Evolutionary conservation across 768 basidiomycete genomes (phyloP), one percentile per base, ranked within the genome.

Genomic region (Crassisporium funariophilum): DNA sequence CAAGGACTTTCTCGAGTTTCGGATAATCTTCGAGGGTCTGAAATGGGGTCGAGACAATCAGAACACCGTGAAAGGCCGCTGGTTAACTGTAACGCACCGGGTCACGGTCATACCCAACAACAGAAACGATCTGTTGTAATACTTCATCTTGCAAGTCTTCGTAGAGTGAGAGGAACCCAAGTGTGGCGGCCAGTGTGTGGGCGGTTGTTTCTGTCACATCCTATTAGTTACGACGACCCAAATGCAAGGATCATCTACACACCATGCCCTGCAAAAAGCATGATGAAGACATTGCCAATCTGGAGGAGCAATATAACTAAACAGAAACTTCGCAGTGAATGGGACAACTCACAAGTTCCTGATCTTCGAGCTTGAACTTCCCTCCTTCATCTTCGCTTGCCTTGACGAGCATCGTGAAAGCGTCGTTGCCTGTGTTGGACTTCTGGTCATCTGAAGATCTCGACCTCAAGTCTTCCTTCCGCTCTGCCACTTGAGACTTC

Each of bases 241-340:
- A 19, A 7, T 22, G n/a, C 15, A 1, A 12, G 13, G 40, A 4
- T 8, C 29, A 17, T 29, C 6, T 6, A 50, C 65, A 27, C 49
- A 74, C 80, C 82, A 58, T 83, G 79, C 10, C 83, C 82, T 35
- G 82, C 81, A 31, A 83, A 75, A 17, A 85, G 62, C 56, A 79
- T 65, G 9, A 73, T 53, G 50, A 72, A 82, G 1, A 79, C 56
- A 40, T 82, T 82, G 4, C 79, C 80, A 38, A 79, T 76, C 78
- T 79, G 37, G 29, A 19, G 23, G 29, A n/a, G 33, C 27, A 35
- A 40, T 29, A 29, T 35, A 19, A 13, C 23, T 19, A 10, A 16
- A 7, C 17, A 16, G 39, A 35, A 9, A 44, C 8, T 2, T 29
- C 3, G 5, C 16, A 33, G 19, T 5, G 7, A 44, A n/a, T n/a